Evolutionary conservation across 495 filamentous ascomycete species (phyloP).

Genomic region (Penicillium soppii): DNA sequence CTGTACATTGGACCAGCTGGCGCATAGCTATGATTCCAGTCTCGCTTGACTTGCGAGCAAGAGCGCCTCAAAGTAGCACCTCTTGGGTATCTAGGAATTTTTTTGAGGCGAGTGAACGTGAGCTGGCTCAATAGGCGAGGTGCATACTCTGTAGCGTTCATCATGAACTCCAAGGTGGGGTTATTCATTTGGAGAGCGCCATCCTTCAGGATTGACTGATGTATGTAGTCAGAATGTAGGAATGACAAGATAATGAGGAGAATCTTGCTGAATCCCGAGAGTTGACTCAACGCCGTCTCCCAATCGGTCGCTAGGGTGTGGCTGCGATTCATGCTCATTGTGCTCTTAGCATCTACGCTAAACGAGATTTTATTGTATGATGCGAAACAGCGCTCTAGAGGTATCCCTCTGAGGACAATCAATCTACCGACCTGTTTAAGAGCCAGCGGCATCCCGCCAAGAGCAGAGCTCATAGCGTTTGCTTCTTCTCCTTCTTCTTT

Average conservation of each 20-base stretch:
- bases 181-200: neutral
- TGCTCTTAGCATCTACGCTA: conserved; percentile 23
- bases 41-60: neutral
- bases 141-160: conserved; percentile 6
- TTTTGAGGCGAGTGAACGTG: no score
- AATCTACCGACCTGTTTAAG: conserved; percentile 27
- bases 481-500: no score
- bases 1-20: conserved; percentile 2
- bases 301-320: conserved; percentile 28
- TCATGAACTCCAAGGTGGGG: neutral
- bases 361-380: conserved; percentile 25
- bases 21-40: conserved; percentile 6
- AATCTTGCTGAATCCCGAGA: conserved; percentile 8
- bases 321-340: conserved; percentile 16
- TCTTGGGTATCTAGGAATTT: no score
- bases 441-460: conserved; percentile 25
- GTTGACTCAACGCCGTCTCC: conserved; percentile 10
- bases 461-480: conserved; percentile 11
- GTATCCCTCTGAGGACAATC: no score
- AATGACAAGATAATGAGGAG: conserved; percentile 23
- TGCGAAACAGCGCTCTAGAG: conserved; percentile 15
- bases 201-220: conserved; percentile 21
- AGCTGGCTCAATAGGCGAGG: neutral
- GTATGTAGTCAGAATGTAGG: conserved; percentile 25
- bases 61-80: no score